Conservation (phyloP, 1,284 basidiomycete species). For the Amylostereum areolatum region DNA sequence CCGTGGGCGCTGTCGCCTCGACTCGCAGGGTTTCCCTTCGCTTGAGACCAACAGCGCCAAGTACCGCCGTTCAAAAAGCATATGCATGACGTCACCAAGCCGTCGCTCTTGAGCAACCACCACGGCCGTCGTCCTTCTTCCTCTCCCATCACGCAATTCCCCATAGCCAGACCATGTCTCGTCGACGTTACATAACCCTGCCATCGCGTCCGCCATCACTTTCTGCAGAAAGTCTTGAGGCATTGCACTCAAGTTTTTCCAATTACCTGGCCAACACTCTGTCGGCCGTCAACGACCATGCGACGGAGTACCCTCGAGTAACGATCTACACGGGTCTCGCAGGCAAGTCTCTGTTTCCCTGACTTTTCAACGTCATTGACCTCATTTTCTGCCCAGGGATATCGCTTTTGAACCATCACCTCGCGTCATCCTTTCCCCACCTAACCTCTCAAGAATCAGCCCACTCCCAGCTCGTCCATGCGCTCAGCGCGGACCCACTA, state of each 20-base stretch:
- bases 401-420: constrained; percentile 3
- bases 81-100: no score
- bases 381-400: background rate
- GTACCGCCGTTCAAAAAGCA: no score
- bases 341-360: background rate
- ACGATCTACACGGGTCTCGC: constrained; percentile 4
- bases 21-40: no score
- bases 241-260: background rate
- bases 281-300: background rate
- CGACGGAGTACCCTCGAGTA: background rate
- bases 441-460: background rate
- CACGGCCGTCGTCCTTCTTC: background rate
- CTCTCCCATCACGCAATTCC: background rate
- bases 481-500: constrained; percentile 4
- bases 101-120: no score
- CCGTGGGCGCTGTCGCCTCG: no score
- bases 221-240: background rate
- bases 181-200: background rate
- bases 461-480: constrained; percentile 1
- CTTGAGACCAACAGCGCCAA: no score
- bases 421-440: background rate
- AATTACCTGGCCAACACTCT: background rate
- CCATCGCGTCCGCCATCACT: background rate
- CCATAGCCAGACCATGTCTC: background rate
- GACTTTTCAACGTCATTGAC: no score